Base-by-base conservation (phyloP, 192 early-diverging fungal species). In the Powellomyces hirtus region DNA sequence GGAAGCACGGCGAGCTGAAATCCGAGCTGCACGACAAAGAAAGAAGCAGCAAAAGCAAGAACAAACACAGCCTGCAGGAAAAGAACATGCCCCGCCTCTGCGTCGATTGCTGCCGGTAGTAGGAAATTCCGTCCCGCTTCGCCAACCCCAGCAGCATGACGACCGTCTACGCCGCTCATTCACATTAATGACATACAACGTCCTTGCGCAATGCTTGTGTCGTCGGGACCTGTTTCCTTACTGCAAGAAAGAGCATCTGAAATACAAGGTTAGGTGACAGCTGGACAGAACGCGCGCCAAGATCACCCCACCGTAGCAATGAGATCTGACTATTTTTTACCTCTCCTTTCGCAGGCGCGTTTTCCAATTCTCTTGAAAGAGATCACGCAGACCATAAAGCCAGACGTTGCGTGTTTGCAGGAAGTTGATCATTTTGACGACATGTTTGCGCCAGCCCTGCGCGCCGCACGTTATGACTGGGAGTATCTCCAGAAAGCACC, bases 151-250 rank as follows among this genome's bases (percentile, higher is more conserved):
- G 27, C 18, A 18, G 27, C 53, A 56, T 56, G 46, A 49, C 26
- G 5, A 22, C 53, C 10, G 53, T 33, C 40, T 11, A 18, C n/a
- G 3, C 30, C 42, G 64, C 11, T 29, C 64, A 11, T 26, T 57
- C 4, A 51, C 67, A 7, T 18, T 75, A 7, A 75, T 75, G 73
- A 65, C 67, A 24, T 75, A 71, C 56, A 75, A 75, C 68, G 40
- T 75, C 33, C 68, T 75, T 16, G 73, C 73, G 1, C 68, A 75
- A 36, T 75, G 73, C 65, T 45, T 75, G 18, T 62, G 60, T 27
- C 44, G 62, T 7, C 29, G 73, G 7, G 69, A 63, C 33, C 33
- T 75, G 44, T 75, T 57, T 38, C 73, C 67, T 6, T 75, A 71
- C 42, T 62, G 61, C 53, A 53, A 34, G 18, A 71, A 71, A 33